These are phyloP conservation scores for Sporisorium reilianum DNA, from an alignment of 1,284 basidiomycete species.

Conservation along the genomic window DNA sequence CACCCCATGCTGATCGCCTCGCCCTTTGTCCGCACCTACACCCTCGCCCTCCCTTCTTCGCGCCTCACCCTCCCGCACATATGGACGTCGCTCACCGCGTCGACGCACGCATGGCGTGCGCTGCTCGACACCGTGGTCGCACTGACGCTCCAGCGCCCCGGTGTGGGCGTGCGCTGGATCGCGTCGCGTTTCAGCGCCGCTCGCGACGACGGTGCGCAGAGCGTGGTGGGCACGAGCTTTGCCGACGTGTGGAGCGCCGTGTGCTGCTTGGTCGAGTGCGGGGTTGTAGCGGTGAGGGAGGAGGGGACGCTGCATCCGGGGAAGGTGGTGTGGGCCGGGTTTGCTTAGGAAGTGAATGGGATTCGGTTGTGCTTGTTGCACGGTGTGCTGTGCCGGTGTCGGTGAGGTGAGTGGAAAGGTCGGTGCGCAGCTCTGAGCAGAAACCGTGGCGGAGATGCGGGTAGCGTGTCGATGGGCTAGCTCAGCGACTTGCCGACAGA, in stretches of 20 bases:
- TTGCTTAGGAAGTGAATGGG: no score
- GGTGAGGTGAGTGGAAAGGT: no score
- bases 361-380: no score
- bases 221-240: slow-evolving; percentile 13
- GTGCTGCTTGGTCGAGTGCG: background rate
- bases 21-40: slow-evolving; percentile 6
- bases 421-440: no score
- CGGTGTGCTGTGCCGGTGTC: no score
- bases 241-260: slow-evolving; percentile 17
- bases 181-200: slow-evolving; percentile 10
- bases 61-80: slow-evolving; percentile 19
- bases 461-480: no score
- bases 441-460: no score
- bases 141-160: slow-evolving; percentile 18
- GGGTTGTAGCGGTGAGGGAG: slow-evolving; percentile 2
- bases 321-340: slow-evolving; percentile 21
- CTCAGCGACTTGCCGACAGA: no score
- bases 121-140: slow-evolving; percentile 17
- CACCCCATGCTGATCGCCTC: slow-evolving; percentile 13
- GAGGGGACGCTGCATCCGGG: slow-evolving; percentile 19
- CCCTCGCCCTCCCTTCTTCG: slow-evolving; percentile 4
- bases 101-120: slow-evolving; percentile 4
- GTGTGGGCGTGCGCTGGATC: slow-evolving; percentile 11
- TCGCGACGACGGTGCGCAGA: background rate
- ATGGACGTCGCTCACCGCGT: slow-evolving; percentile 27